Conservation (phyloP, 1,284 basidiomycete genomes). For the Tylopilus orsonianus region DNA sequence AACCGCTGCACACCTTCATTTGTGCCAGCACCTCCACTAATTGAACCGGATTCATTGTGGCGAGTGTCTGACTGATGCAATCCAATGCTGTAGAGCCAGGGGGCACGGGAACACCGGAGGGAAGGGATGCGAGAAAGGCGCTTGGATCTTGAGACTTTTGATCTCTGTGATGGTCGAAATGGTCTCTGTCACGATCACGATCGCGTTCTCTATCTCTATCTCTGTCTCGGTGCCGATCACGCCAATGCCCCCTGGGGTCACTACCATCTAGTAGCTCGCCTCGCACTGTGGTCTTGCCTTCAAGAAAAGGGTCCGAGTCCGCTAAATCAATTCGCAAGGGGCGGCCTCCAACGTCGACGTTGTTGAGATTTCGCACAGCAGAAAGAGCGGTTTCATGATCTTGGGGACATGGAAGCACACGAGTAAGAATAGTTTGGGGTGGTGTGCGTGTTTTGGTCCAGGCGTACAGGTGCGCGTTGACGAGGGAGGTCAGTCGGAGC, state of each 20-base stretch:
- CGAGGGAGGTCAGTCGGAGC: constrained; percentile 14
- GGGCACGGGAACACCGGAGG: constrained; percentile 76
- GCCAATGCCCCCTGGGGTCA: constrained; percentile 57
- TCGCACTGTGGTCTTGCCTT: constrained; percentile 61
- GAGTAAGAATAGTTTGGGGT: constrained; percentile 14
- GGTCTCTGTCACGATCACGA: constrained; percentile 32
- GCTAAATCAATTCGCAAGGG: constrained; percentile 80
- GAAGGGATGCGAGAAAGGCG: constrained; percentile 65
- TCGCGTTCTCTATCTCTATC: constrained; percentile 29
- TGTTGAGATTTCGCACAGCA: constrained; percentile 86
- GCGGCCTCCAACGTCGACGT: constrained; percentile 80
- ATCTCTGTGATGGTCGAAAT: constrained; percentile 26
- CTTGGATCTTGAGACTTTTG: constrained; percentile 41
- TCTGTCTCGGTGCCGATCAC: constrained; percentile 41
- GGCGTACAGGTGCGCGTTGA: constrained; percentile 6
- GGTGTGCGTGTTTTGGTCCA: constrained; percentile 10
- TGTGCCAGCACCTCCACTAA: constrained; percentile 95
- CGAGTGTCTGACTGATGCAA: constrained; percentile 85
- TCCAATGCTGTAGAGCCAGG: constrained; percentile 81
- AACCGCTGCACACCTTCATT: constrained; percentile 79
- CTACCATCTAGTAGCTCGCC: constrained; percentile 43
- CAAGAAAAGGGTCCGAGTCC: constrained; percentile 59
- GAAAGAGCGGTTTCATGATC: constrained; percentile 88
- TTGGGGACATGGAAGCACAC: constrained; percentile 35
- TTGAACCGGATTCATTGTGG: constrained; percentile 80